Evolutionary conservation across 1,284 basidiomycete genomes (phyloP).

Genomic region (Chalciporus sp.): DNA sequence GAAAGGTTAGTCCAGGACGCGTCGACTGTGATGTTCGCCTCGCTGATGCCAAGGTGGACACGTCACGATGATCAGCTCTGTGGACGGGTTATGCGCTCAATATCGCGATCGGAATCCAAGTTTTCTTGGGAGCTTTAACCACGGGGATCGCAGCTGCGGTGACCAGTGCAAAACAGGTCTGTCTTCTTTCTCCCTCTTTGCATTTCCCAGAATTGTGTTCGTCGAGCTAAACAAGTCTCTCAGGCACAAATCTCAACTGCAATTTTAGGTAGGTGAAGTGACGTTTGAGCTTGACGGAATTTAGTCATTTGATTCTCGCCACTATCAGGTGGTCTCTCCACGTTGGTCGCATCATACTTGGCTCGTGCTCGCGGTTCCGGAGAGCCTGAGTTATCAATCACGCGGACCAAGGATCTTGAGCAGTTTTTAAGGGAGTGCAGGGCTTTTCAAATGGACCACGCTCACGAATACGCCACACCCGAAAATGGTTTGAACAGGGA

Average conservation of each 20-base stretch:
- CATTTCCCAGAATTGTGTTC: not conserved
- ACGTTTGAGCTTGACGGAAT: not conserved
- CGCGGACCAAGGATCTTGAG: conserved; percentile 58
- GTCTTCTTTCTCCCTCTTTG: conserved; percentile 1
- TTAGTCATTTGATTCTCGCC: not conserved
- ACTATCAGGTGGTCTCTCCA: conserved; percentile 55
- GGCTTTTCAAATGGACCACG: conserved; percentile 60
- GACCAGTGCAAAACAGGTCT: conserved; percentile 38
- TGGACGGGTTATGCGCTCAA: conserved; percentile 56
- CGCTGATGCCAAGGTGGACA: conserved; percentile 7
- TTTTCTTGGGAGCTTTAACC: conserved; percentile 66
- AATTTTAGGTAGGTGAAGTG: conserved; percentile 23
- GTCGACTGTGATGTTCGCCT: not conserved
- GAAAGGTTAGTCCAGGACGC: conserved; percentile 31
- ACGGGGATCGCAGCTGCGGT: conserved; percentile 62
- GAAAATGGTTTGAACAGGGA: conserved; percentile 10
- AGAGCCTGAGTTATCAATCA: conserved; percentile 62
- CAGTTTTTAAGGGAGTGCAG: conserved; percentile 62
- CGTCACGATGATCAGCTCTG: conserved; percentile 39
- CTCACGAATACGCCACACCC: conserved; percentile 36
- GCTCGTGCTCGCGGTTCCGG: conserved; percentile 66
- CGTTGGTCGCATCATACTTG: conserved; percentile 68
- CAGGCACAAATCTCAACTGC: conserved; percentile 29
- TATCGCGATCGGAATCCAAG: conserved; percentile 55
- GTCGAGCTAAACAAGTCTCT: not conserved